These are phyloP conservation scores for Rachicladosporium sp. DNA, from an alignment of 2,329 filamentous ascomycete genomes.

Conservation along the genomic window DNA sequence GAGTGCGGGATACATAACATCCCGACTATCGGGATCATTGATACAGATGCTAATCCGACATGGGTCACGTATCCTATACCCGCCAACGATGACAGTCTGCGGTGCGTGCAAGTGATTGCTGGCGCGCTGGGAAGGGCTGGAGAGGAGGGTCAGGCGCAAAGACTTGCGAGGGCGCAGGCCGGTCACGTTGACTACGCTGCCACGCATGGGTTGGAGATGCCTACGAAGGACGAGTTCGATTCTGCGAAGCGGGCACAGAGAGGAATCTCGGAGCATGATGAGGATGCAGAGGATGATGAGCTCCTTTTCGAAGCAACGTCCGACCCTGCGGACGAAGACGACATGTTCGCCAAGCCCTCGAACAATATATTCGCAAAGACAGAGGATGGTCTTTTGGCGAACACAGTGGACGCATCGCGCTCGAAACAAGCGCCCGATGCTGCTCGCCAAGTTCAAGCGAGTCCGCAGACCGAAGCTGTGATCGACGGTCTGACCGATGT, in stretches of 20 bases:
- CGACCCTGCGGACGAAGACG: too few relatives aligned
- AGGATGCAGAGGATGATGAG: conserved; percentile 8
- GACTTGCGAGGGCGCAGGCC: conserved; percentile 48
- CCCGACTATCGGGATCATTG: conserved; percentile 87
- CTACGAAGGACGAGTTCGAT: conserved; percentile 7
- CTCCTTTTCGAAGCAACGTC: not conserved
- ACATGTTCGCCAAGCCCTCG: too few relatives aligned
- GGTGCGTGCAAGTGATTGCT: conserved; percentile 68
- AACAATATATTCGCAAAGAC: too few relatives aligned
- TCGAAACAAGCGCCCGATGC: too few relatives aligned
- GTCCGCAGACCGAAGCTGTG: too few relatives aligned
- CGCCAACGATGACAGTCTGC: conserved; percentile 90
- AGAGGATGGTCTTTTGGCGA: too few relatives aligned
- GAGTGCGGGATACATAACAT: conserved; percentile 83
- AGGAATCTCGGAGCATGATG: not conserved
- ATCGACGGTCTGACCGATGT: too few relatives aligned
- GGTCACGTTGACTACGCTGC: conserved; percentile 50
- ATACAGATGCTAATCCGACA: conserved; percentile 83
- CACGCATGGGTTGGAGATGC: conserved; percentile 20
- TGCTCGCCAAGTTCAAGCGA: too few relatives aligned
- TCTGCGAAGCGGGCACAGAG: conserved; percentile 3
- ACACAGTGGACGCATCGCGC: too few relatives aligned
- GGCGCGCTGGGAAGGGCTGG: conserved; percentile 78
- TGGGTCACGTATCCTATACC: conserved; percentile 96
- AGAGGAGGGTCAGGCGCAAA: conserved; percentile 57